These are phyloP conservation scores for Ganoderma meredithae DNA, from an alignment of 1,284 basidiomycete species.

Conservation along the genomic window DNA sequence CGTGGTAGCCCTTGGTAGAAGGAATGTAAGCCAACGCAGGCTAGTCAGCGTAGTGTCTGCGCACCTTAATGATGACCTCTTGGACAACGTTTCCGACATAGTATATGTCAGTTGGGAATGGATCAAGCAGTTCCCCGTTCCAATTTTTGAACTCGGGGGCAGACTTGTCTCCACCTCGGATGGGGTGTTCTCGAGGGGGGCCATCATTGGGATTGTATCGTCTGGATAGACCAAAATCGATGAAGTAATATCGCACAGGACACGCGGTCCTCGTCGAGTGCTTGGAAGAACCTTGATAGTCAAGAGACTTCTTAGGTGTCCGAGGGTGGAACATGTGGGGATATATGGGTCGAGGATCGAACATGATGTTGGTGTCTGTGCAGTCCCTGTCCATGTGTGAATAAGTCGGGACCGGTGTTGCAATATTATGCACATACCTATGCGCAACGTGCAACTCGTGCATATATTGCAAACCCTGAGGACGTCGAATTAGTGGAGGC, in stretches of 20 bases:
- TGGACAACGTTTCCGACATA: slow-evolving; percentile 42
- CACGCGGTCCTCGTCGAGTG: slow-evolving; percentile 37
- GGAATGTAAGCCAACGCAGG: slow-evolving; percentile 1
- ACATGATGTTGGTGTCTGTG: slow-evolving; percentile 28
- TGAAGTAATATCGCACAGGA: slow-evolving; percentile 41
- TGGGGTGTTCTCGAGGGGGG: slow-evolving; percentile 10
- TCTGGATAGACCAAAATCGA: slow-evolving; percentile 46
- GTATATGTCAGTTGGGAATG: slow-evolving; percentile 42
- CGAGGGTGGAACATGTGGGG: slow-evolving; percentile 35
- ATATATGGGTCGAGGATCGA: background rate
- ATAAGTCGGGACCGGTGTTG: slow-evolving; percentile 31
- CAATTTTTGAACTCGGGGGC: slow-evolving; percentile 17
- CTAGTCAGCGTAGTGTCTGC: background rate
- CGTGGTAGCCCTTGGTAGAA: slow-evolving; percentile 3
- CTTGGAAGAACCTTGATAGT: slow-evolving; percentile 28
- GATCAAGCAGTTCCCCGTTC: slow-evolving; percentile 30
- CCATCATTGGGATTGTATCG: slow-evolving; percentile 23
- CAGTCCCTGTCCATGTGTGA: slow-evolving; percentile 45
- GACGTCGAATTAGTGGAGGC: background rate
- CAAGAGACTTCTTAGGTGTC: background rate
- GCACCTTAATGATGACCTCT: slow-evolving; percentile 33
- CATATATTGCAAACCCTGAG: slow-evolving; percentile 34
- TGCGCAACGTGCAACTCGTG: slow-evolving; percentile 34
- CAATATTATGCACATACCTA: slow-evolving; percentile 27
- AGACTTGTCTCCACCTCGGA: slow-evolving; percentile 20